Evolutionary conservation across 768 basidiomycete genomes (phyloP), one percentile per base, ranked within the genome.

Genomic region (Naematelia aurantialba): DNA sequence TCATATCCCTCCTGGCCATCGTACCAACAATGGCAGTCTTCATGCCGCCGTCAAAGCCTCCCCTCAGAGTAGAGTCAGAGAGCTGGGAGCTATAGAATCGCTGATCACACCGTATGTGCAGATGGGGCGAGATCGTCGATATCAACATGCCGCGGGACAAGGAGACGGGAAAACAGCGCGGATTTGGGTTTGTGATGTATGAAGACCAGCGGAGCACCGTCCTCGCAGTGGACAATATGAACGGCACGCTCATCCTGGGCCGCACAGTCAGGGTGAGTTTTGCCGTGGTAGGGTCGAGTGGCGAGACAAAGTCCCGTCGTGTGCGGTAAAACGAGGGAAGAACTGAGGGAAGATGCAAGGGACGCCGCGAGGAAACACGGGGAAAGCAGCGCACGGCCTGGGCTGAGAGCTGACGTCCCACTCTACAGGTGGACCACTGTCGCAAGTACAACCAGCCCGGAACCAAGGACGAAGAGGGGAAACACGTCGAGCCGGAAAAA

Each of bases 131-230:
- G 72, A 83, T 97, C 30, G 87, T 91, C 81, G 91, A 99, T 70
- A 80, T 97, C 59, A 92, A 98, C 74, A 82, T 99, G 78, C 93
- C 96, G 26, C 83, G 93, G 50, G 91, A 96, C 80, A 93, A 92
- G 73, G 82, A 87, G 55, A 94, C 94, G 0, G 91, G 91, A 24
- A 93, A 94, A 73, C 81, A 87, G 0, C 85, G 80, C 70, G 96
- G 96, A 1, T 99, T 98, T 75, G 93, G 85, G 8, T 99, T 97
- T 80, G 81, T 98, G 63, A 97, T 98, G 96, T 99, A 98, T 77
- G 91, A 94, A 78, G 92, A 99, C 77, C 96, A 99, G 79, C 84
- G 91, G 49, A 94, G 91, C 60, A 99, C 96, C 4, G 77, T 97
- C 52, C 82, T 99, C 50, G 96, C 96, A 8, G 94, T 99, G 62